Percentiles rank a stretch among this genome's conserved stretches.
phyloP scores from a whole-genome alignment of 2,329 filamentous ascomycete species.

The Penicillium oxalicum region DNA sequence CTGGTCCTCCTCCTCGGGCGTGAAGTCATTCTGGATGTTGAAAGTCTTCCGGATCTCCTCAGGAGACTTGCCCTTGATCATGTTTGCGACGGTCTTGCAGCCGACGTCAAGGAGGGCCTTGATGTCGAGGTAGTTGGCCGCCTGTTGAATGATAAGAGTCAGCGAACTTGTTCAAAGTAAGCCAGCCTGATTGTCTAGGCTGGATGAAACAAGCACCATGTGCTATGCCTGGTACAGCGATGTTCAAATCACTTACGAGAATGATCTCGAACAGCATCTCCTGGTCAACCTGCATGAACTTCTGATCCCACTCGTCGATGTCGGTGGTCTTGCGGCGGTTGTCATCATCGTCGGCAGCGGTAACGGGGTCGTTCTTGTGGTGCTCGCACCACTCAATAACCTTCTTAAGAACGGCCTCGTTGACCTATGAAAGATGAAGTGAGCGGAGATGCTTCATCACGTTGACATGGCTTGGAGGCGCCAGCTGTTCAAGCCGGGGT shows the following conservation, averaged over 20 bases:
- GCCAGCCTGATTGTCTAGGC: too few relatives aligned
- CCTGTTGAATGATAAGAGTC: conserved; percentile 45
- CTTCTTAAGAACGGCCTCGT: conserved; percentile 88
- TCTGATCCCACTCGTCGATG: conserved; percentile 99
- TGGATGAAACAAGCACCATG: neutral
- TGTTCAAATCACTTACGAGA: conserved; percentile 55
- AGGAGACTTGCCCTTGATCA: conserved; percentile 99
- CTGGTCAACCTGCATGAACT: conserved; percentile 99
- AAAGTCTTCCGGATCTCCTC: conserved; percentile 99
- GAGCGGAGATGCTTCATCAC: neutral
- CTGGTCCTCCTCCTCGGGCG: conserved; percentile 97
- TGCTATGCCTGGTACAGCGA: neutral
- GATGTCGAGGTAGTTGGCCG: conserved; percentile 98
- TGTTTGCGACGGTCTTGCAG: conserved; percentile 99
- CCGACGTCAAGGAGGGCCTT: conserved; percentile 96
- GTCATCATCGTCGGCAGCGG: conserved; percentile 78
- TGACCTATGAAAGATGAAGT: conserved; percentile 53
- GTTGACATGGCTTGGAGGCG: neutral
- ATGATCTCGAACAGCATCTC: conserved; percentile 99
- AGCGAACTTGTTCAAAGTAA: neutral
- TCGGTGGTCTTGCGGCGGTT: conserved; percentile 97
- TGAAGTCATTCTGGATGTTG: conserved; percentile 99
- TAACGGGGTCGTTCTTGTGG: conserved; percentile 83
- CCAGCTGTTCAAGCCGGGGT: neutral
- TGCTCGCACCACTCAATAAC: conserved; percentile 98